Evolutionary conservation across 176 grass and related monocot genomes (phyloP).

Genomic region (Carex littledalei): DNA sequence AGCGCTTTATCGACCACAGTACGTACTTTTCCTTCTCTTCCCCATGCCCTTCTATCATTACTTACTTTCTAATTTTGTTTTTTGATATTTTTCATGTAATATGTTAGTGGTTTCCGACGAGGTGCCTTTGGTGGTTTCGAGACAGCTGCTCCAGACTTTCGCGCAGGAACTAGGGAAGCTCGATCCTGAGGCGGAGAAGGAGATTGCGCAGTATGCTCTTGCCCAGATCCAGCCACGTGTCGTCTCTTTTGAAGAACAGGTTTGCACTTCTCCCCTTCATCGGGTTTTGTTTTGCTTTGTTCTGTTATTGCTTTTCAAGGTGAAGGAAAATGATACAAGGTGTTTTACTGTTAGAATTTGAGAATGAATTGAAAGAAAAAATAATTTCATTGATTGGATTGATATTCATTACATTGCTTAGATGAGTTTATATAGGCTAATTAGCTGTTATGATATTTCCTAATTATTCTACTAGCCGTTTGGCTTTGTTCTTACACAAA

Average conservation of each 20-base stretch:
- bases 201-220: slow-evolving; percentile 83
- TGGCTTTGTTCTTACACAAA: too few relatives aligned
- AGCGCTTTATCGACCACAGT: slow-evolving; percentile 97
- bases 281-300: not conserved
- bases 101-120: slow-evolving; percentile 85
- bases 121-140: slow-evolving; percentile 90
- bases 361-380: too few relatives aligned
- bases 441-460: too few relatives aligned
- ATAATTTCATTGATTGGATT: too few relatives aligned
- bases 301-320: not conserved
- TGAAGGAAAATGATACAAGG: not conserved
- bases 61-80: not conserved
- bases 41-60: not conserved
- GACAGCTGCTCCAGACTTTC: slow-evolving; percentile 92
- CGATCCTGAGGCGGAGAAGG: slow-evolving; percentile 79
- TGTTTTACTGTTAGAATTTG: not conserved
- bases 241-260: slow-evolving; percentile 98
- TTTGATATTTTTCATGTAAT: not conserved
- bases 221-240: slow-evolving; percentile 95
- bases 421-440: too few relatives aligned
- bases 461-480: too few relatives aligned
- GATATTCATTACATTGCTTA: too few relatives aligned
- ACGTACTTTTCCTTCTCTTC: not conserved
- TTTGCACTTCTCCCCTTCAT: slow-evolving; percentile 9
- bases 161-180: slow-evolving; percentile 85